These are phyloP conservation scores for Chlamydomonas incerta DNA, from an alignment of 139 green algal genomes.

Conservation along the genomic window DNA sequence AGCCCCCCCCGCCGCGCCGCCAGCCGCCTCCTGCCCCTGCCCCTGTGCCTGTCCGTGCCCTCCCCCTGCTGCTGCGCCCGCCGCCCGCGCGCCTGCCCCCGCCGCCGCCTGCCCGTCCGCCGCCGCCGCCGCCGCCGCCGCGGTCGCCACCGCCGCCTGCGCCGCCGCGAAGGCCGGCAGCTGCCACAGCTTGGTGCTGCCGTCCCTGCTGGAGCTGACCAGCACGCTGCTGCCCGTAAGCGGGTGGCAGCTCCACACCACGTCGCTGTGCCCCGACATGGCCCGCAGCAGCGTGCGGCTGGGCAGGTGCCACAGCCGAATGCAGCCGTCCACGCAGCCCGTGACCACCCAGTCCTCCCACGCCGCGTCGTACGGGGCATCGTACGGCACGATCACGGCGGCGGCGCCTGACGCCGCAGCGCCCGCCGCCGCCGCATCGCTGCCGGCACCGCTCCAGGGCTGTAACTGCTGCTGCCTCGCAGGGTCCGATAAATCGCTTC, in stretches of 20 bases:
- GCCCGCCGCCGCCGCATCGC: no score
- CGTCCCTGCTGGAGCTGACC: constrained; percentile 7
- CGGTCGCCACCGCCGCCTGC: neutral
- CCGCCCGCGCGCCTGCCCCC: neutral
- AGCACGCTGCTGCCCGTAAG: constrained; percentile 24
- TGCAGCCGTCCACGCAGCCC: constrained; percentile 25
- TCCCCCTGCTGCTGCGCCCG: no score
- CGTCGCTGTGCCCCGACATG: constrained; percentile 5
- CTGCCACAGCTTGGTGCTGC: constrained; percentile 21
- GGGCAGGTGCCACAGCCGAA: constrained; percentile 32
- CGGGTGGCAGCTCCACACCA: constrained; percentile 13
- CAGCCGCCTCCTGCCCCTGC: neutral
- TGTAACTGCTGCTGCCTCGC: no score
- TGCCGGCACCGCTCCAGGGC: no score
- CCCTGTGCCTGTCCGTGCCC: neutral
- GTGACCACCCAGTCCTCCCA: constrained; percentile 35
- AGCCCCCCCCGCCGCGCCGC: neutral
- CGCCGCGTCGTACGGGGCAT: neutral
- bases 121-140: neutral
- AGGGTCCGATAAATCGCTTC: no score
- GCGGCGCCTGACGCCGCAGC: no score
- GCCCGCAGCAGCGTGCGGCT: neutral
- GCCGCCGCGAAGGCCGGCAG: neutral
- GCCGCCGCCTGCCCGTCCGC: neutral
- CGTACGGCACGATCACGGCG: no score